A percentile compares a stretch with the other conserved stretches of the same genome.
Evolutionary conservation across 2,329 filamentous ascomycete species (phyloP).

Genomic region (Phialocephala sp.): DNA sequence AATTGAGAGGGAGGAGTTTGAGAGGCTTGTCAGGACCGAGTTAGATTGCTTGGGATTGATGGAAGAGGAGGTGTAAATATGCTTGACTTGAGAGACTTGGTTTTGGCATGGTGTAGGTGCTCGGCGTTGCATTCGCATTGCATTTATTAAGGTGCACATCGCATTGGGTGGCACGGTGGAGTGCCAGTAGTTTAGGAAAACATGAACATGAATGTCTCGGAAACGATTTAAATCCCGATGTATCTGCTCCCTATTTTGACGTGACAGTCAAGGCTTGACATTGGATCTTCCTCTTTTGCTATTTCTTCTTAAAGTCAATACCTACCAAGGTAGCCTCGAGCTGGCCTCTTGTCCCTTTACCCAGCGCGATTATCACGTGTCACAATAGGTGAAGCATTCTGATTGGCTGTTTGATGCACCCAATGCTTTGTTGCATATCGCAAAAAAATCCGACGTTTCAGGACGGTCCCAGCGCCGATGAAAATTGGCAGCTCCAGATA

Average conservation of each 20-base stretch:
- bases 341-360: no score
- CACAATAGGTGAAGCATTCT: neutral
- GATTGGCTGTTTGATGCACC: neutral
- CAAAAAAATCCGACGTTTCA: neutral
- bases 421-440: neutral
- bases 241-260: no score
- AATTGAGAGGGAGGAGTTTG: conserved; percentile 78
- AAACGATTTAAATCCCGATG: no score
- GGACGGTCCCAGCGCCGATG: neutral
- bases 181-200: neutral
- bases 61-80: conserved; percentile 53
- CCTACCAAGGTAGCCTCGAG: no score
- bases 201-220: neutral
- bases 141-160: neutral
- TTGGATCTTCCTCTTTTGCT: no score
- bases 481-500: no score
- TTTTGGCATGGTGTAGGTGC: conserved; percentile 5
- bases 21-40: conserved; percentile 72
- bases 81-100: neutral
- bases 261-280: no score
- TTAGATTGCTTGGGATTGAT: conserved; percentile 72
- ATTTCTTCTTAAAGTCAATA: no score
- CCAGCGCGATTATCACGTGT: neutral
- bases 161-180: neutral
- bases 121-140: conserved; percentile 1